phyloP scores from a whole-genome alignment of 805 yeast genomes.

The Saturnispora quitensis region DNA sequence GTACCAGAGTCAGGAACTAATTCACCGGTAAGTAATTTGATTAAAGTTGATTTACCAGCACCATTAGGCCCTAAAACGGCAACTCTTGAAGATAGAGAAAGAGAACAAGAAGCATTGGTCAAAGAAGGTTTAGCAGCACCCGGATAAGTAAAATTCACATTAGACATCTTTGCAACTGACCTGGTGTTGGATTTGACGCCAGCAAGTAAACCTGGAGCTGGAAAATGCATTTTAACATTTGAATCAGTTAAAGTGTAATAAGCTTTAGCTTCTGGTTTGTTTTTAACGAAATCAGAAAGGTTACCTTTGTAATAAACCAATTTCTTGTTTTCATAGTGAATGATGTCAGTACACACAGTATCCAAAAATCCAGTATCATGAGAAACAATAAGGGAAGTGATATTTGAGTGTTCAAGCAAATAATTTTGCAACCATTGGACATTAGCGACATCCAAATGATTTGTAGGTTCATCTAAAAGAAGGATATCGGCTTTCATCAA shows the following conservation, averaged over 20 bases:
- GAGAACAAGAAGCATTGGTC: slow-evolving; percentile 72
- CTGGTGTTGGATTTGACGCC: slow-evolving; percentile 94
- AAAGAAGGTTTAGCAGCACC: slow-evolving; percentile 82
- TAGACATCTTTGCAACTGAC: slow-evolving; percentile 64
- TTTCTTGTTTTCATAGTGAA: slow-evolving; percentile 92
- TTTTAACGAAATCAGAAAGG: slow-evolving; percentile 82
- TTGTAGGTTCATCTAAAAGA: slow-evolving; percentile 94
- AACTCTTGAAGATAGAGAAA: slow-evolving; percentile 91
- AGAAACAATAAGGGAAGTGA: slow-evolving; percentile 91
- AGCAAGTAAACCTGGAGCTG: slow-evolving; percentile 95
- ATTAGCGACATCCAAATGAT: slow-evolving; percentile 90
- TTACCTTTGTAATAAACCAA: slow-evolving; percentile 95
- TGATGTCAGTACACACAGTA: slow-evolving; percentile 91
- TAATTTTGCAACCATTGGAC: slow-evolving; percentile 93
- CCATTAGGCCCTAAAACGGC: slow-evolving; percentile 97
- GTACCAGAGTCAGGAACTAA: slow-evolving; percentile 76
- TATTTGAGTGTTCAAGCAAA: slow-evolving; percentile 68
- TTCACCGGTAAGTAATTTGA: slow-evolving; percentile 89
- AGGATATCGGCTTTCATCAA: slow-evolving; percentile 93
- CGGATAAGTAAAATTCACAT: slow-evolving; percentile 85
- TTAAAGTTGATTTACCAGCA: slow-evolving; percentile 96
- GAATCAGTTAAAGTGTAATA: slow-evolving; percentile 91
- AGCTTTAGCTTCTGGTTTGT: slow-evolving; percentile 92
- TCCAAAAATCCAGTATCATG: slow-evolving; percentile 97
- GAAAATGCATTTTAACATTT: slow-evolving; percentile 94